Percentiles rank a stretch among this genome's conserved stretches.
Conservation (phyloP, 352 stramenopile genomes). For the Phytophthora europaea region DNA sequence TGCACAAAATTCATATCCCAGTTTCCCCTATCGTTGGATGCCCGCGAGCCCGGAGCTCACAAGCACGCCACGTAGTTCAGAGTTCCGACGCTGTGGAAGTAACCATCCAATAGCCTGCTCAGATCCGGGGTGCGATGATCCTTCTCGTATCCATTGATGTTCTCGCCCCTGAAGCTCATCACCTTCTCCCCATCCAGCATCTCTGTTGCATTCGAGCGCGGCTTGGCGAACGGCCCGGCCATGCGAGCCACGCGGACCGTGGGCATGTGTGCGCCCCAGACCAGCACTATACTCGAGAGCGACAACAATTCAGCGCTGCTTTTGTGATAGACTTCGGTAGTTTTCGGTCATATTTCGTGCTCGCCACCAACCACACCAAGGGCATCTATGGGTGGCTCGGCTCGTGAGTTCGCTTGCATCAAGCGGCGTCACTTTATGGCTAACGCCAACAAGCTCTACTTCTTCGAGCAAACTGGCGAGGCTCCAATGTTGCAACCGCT, state of each 20-base stretch:
- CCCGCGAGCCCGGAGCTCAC: conserved; percentile 97
- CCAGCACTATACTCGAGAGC: conserved; percentile 93
- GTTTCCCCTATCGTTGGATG: conserved; percentile 96
- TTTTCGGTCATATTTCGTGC: conserved; percentile 18
- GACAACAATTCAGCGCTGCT: conserved; percentile 22
- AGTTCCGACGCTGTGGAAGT: conserved; percentile 98
- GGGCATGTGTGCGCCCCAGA: conserved; percentile 97
- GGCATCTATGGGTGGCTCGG: conserved; percentile 20
- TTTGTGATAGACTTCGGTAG: conserved; percentile 25
- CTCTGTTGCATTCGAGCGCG: conserved; percentile 95
- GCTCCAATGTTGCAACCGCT: too few relatives aligned
- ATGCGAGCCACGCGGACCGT: conserved; percentile 98
- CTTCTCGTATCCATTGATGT: conserved; percentile 97
- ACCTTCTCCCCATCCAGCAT: conserved; percentile 95
- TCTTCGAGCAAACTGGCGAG: conserved; percentile 72
- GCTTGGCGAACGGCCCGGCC: conserved; percentile 99
- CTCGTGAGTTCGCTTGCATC: conserved; percentile 68
- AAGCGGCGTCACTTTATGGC: conserved; percentile 86
- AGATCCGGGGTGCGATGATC: conserved; percentile 95
- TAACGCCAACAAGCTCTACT: conserved; percentile 61
- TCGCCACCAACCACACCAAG: conserved; percentile 18
- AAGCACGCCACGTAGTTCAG: conserved; percentile 98
- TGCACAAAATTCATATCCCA: conserved; percentile 99
- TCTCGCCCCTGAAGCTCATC: conserved; percentile 98
- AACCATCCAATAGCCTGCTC: conserved; percentile 95